Base-by-base conservation (phyloP, 768 basidiomycete genomes). In the Hericium rajendrae region DNA sequence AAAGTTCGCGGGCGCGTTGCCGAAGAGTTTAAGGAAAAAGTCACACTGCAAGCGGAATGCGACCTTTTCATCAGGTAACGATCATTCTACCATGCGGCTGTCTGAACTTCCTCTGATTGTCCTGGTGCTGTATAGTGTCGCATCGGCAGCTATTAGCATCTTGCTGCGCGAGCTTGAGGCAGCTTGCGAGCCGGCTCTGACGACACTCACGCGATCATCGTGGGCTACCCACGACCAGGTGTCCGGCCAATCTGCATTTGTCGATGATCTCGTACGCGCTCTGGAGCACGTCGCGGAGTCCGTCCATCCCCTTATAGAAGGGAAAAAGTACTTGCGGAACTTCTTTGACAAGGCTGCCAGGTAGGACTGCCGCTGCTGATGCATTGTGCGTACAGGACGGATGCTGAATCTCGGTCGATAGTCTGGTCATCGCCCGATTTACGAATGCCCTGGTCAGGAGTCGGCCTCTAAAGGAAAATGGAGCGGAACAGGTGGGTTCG, bases 261-360 rank as follows among this genome's bases (percentile, higher is more conserved):
- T 91, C 4, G 74, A 74, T 4, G 94, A 95, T 52, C 73, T 98
- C 16, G 80, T 88, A 3, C 81, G 78, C 51, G 82, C 83, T 0
- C 77, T 88, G 24, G 88, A 91, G 62, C 81, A 85, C 65, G 83
- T 94, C 8, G 77, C 85, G 2, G 91, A 91, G 51, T 73, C 78
- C 12, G 81, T 95, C 54, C 85, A 87, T 59, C 85, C 87, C 2
- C 76, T 88, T 9, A 78, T 98, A 10, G 94, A 98, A 70, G 90
- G 93, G 65, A 97, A 97, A 79, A 97, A 92, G 67, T 98, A 94
- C 70, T 68, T 92, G 46, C 77, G 92, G 55, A 99, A 94, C 71
- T 83, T 94, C 69, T 83, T 94, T 53, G 97, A 99, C 68, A 97
- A 97, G 69, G 86, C 88, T 9, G 87, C 88, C 57, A 91, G 88